Base-by-base conservation (phyloP, 768 basidiomycete genomes). In the Dioszegia aurantiaca region DNA sequence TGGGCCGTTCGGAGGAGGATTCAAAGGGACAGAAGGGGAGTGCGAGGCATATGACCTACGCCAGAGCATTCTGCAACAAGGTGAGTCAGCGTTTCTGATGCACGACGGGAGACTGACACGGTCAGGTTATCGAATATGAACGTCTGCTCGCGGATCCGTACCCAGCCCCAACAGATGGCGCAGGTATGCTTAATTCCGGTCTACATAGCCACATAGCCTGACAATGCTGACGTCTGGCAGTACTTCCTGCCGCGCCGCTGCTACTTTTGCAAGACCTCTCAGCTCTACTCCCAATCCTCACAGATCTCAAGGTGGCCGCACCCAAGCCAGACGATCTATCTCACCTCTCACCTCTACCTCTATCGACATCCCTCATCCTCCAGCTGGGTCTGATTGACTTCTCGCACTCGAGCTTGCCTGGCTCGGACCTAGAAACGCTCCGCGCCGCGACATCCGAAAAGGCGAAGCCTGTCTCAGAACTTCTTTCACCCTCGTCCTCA, bases 241-340 rank as follows among this genome's bases (percentile, higher is more conserved):
- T 28, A 4, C 48, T 63, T 3, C 62, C 62, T 19, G 28, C 59
- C 16, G 56, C 59, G 0, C 62, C 62, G 19, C 28, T 67, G 3
- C 59, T 52, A 19, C 44, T 67, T 11, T 43, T 67, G 6, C 65
- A 67, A 44, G 65, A 67, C 37, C 65, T 67, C 16, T 14, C 51
- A 12, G 56, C 56, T 2, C n/a, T 51, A 14, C 56, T 58, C 3
- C 62, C 59, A 4, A 9, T 6, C 1, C 40, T 58, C 14, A 14
- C 31, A 8, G 60, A 56, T 28, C 33, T 61, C 16, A 17, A 46
- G 14, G 1, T 61, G 17, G n/a, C 26, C 11, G 16, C 57, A 4
- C 59, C 64, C 5, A n/a, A 16, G 3, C 52, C 47, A 9, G 56
- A 30, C n/a, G 52, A 55, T 5, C 37, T 65, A 6, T 33, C 56